phyloP scores from a whole-genome alignment of 345 rosid species.

The Firmiana major region DNA sequence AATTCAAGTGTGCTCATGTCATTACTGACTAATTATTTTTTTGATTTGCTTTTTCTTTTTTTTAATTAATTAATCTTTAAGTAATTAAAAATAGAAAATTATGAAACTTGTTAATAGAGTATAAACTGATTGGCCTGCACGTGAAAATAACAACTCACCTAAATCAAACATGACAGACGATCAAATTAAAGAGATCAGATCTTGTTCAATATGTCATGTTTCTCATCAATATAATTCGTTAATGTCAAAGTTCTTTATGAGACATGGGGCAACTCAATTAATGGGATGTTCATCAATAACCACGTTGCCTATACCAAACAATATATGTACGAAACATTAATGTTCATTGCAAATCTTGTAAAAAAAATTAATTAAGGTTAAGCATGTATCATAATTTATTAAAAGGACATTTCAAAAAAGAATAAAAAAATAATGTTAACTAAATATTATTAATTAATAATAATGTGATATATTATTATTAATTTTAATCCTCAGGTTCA shows the following conservation, averaged over 20 bases:
- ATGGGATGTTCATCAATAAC: not conserved
- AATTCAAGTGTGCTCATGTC: not conserved
- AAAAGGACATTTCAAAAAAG: too few species aligned
- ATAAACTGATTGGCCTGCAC: constrained; percentile 1
- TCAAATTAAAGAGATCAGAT: constrained; percentile 3
- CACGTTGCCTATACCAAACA: not conserved
- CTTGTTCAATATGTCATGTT: not conserved
- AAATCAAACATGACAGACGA: not conserved
- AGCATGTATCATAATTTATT: too few species aligned
- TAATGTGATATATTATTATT: too few species aligned
- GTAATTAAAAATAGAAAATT: not conserved
- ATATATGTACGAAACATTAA: not conserved
- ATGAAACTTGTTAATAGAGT: not conserved
- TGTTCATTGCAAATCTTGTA: too few species aligned
- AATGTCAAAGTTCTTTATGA: not conserved
- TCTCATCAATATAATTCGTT: not conserved
- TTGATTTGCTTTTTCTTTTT: too few species aligned
- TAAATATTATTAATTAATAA: too few species aligned
- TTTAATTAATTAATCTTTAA: not conserved
- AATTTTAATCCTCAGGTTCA: too few species aligned
- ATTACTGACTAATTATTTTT: not conserved
- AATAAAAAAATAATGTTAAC: too few species aligned
- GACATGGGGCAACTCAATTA: not conserved
- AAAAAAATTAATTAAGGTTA: too few species aligned
- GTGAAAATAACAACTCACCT: constrained; percentile 20